Conservation (phyloP, 352 stramenopile genomes). For the Pythium apleroticum region DNA sequence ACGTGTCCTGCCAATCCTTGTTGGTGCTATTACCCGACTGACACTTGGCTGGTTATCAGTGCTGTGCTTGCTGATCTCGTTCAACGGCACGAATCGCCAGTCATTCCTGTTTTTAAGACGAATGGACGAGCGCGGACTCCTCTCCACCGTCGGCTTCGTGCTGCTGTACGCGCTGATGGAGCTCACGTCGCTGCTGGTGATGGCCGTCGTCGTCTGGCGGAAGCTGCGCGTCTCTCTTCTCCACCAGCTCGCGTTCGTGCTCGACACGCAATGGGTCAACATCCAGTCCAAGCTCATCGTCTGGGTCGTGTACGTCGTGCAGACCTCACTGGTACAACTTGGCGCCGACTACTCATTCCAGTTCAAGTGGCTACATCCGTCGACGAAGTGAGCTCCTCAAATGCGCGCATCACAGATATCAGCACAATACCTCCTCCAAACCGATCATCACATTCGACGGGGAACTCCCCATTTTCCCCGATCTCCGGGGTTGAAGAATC, state of each 20-base stretch:
- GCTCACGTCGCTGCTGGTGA: constrained; percentile 10
- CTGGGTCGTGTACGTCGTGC: constrained; percentile 18
- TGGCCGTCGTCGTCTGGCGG: background rate
- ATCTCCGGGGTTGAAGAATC: constrained; percentile 10
- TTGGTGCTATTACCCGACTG: background rate
- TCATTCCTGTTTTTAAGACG: constrained; percentile 28
- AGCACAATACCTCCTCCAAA: background rate
- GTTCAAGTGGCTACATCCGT: background rate
- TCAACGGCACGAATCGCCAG: constrained; percentile 18
- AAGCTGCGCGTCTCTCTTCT: background rate
- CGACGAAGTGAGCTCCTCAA: background rate
- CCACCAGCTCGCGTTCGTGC: constrained; percentile 21
- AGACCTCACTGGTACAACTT: constrained; percentile 11
- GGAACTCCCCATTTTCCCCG: background rate
- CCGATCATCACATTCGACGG: constrained; percentile 6
- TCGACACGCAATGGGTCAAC: constrained; percentile 10
- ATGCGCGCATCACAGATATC: background rate
- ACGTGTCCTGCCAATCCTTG: background rate
- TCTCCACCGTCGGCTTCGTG: background rate
- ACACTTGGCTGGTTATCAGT: too few species aligned
- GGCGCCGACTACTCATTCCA: constrained; percentile 3
- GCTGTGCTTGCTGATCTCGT: constrained; percentile 24
- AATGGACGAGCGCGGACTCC: constrained; percentile 1
- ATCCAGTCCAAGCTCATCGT: constrained; percentile 21
- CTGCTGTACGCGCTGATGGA: constrained; percentile 11